phyloP scores from a whole-genome alignment of 176 grass and related monocot species.

The Zoysia japonica region DNA sequence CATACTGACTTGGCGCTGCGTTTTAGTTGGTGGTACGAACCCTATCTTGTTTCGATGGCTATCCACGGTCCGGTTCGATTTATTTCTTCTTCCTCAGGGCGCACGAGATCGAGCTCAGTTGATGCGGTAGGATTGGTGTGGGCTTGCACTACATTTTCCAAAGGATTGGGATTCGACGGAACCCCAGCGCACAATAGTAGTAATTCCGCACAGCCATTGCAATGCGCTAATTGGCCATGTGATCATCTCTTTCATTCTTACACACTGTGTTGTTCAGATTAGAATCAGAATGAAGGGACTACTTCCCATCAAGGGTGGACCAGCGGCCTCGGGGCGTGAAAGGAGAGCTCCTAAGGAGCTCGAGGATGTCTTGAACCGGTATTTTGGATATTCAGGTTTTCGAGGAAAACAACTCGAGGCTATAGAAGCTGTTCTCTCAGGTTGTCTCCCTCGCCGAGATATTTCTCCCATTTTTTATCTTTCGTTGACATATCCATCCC shows the following conservation, averaged over 20 bases:
- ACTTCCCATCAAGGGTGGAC: slow-evolving; percentile 53
- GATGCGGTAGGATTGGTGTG: not conserved
- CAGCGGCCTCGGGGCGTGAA: not conserved
- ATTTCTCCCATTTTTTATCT: not conserved
- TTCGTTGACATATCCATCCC: not conserved
- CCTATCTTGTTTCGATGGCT: not conserved
- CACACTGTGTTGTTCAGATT: slow-evolving; percentile 23
- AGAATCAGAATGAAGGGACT: slow-evolving; percentile 70
- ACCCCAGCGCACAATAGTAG: not conserved
- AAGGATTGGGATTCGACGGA: not conserved
- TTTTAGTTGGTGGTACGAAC: not conserved
- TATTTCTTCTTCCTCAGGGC: not conserved
- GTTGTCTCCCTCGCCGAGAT: slow-evolving; percentile 26
- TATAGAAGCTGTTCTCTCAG: slow-evolving; percentile 92
- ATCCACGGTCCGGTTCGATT: not conserved
- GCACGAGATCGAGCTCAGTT: not conserved
- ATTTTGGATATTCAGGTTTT: slow-evolving; percentile 81
- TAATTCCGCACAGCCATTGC: not conserved
- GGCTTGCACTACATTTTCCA: not conserved
- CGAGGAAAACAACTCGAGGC: slow-evolving; percentile 83
- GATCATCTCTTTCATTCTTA: not conserved
- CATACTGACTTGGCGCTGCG: not conserved
- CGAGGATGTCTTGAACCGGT: slow-evolving; percentile 55
- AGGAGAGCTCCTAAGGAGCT: slow-evolving; percentile 49
- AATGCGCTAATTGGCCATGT: not conserved